Evolutionary conservation across 768 basidiomycete genomes (phyloP).

Genomic region (Phylloporus arenicola): DNA sequence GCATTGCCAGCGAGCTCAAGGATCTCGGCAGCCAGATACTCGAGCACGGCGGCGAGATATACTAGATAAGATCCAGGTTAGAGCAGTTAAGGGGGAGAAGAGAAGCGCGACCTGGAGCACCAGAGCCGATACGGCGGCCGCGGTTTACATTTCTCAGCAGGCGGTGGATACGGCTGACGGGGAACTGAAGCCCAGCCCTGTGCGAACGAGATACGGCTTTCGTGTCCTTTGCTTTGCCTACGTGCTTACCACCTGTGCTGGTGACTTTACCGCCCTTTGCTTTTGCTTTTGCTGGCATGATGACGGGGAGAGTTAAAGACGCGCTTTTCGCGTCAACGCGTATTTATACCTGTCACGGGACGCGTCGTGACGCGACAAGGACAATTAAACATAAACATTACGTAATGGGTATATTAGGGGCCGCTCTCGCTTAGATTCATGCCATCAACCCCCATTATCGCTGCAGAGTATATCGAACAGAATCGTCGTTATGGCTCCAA

Average conservation of each 20-base stretch:
- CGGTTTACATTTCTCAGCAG: conserved; percentile 83
- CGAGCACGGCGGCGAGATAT: conserved; percentile 88
- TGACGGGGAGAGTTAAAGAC: neutral
- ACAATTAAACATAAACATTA: conserved; percentile 30
- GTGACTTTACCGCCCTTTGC: conserved; percentile 22
- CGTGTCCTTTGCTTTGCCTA: conserved; percentile 49
- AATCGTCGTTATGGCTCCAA: conserved; percentile 39
- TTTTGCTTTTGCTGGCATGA: conserved; percentile 28
- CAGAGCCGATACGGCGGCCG: conserved; percentile 81
- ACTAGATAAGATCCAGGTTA: conserved; percentile 39
- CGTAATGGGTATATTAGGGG: conserved; percentile 35
- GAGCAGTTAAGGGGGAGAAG: conserved; percentile 8
- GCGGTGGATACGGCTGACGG: conserved; percentile 89
- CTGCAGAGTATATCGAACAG: neutral
- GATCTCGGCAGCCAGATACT: conserved; percentile 91
- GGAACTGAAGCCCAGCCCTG: conserved; percentile 78
- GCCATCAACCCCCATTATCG: conserved; percentile 16
- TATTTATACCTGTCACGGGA: conserved; percentile 26
- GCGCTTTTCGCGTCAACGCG: neutral
- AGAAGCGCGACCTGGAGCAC: conserved; percentile 61
- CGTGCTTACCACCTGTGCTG: conserved; percentile 32
- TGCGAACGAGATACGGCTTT: conserved; percentile 68
- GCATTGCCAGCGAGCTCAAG: conserved; percentile 90
- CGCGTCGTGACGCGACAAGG: conserved; percentile 36
- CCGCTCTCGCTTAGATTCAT: conserved; percentile 4